phyloP scores from a whole-genome alignment of 75 land plant genomes.

The Larix kaempferi region DNA sequence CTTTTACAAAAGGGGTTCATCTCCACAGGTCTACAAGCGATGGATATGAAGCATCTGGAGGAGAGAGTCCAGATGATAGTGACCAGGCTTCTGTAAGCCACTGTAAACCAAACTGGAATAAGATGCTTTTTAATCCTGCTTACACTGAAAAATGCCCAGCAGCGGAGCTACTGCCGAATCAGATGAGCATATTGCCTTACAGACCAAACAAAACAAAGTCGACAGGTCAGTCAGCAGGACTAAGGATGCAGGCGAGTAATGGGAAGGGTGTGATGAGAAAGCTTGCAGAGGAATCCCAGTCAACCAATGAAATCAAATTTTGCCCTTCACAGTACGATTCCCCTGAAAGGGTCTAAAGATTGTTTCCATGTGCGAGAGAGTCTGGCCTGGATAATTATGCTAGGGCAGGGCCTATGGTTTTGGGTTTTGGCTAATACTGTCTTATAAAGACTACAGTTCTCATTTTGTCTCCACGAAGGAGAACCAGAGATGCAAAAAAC shows the following conservation, averaged over 20 bases:
- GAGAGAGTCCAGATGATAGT: constrained; percentile 80
- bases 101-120: constrained; percentile 49
- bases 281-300: not conserved
- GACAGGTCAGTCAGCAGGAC: not conserved
- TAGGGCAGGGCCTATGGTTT: no score
- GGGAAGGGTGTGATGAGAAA: not conserved
- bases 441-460: no score
- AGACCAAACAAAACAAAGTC: constrained; percentile 1
- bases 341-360: not conserved
- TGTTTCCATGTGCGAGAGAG: no score
- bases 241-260: not conserved
- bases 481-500: no score
- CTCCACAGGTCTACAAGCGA: constrained; percentile 79
- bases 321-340: constrained; percentile 5
- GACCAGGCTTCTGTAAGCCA: constrained; percentile 46
- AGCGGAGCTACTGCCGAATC: not conserved
- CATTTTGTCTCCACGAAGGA: no score
- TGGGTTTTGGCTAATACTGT: no score
- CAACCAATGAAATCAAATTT: constrained; percentile 1
- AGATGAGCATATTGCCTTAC: not conserved
- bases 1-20: constrained; percentile 35
- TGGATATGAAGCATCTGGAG: constrained; percentile 97
- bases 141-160: constrained; percentile 8
- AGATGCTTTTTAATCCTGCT: constrained; percentile 28
- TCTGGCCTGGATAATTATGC: no score